Base-by-base conservation (phyloP, 179 eudicot species). In the Nepenthes alata region DNA sequence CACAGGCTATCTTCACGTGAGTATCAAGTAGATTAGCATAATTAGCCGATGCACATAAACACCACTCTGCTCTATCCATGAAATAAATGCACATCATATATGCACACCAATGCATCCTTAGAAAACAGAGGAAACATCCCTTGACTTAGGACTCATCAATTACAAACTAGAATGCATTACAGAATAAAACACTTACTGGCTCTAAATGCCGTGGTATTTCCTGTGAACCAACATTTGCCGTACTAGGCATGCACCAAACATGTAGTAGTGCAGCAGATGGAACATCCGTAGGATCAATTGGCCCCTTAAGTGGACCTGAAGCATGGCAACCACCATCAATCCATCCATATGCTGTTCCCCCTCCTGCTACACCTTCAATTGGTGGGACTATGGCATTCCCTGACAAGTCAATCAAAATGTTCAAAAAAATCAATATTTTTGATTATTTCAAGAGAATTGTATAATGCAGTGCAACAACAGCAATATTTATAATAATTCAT, bases 271-370 rank as follows among this genome's bases (percentile, higher is more conserved):
- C 95, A 54, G 85, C 78, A 35, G 96, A 78, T 49, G 89, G 84
- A 61, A 89, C 76, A 69, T 79, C 84, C 34, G 78, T 55, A 5
- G 96, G 98, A 67, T 93, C 93, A 76, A 89, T 75, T 37, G 73
- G 59, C 47, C 85, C 93, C 75, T 78, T 85, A 15, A 86, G 64
- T 58, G 67, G 37, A 58, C 66, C 64, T 25, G 84, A 75, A 76
- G 71, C 70, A 35, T 75, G 72, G 36, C 69, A 37, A 58, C 80
- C 73, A 62, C 67, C 77, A 65, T 89, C 96, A 66, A 77, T 73
- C 96, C 96, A 93, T 63, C 98, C 98, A 68, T 93, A 93, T 4
- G 95, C 81, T 4, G 98, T 93, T 62, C 98, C 98, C 47, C 98
- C 98, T 57, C 98, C 98, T 15, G 89, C 86, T 41, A 89, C 90